Evolutionary conservation across 257 asterid genomes (phyloP).

Genomic region (Fraxinus cuspidata): DNA sequence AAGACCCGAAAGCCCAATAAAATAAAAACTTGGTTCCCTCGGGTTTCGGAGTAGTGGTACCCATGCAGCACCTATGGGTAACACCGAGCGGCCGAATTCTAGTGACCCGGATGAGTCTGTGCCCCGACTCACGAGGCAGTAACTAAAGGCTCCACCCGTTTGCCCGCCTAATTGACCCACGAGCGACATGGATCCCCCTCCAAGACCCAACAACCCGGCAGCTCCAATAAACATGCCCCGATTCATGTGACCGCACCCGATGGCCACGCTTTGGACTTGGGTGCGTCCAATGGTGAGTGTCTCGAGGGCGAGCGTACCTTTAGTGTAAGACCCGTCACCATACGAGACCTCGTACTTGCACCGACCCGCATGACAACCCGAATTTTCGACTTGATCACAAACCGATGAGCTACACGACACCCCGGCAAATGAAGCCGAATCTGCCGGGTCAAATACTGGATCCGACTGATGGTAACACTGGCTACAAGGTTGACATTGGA

Average conservation of each 20-base stretch:
- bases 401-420: slow-evolving; percentile 69
- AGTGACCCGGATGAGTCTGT: slow-evolving; percentile 67
- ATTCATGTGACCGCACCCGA: slow-evolving; percentile 87
- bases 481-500: slow-evolving; percentile 86
- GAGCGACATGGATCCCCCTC: slow-evolving; percentile 85
- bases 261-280: slow-evolving; percentile 62
- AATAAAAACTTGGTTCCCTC: slow-evolving; percentile 71
- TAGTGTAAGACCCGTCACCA: slow-evolving; percentile 88
- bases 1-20: slow-evolving; percentile 65
- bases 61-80: slow-evolving; percentile 93
- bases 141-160: slow-evolving; percentile 82
- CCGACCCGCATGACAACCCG: slow-evolving; percentile 80
- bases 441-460: slow-evolving; percentile 89
- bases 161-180: slow-evolving; percentile 86
- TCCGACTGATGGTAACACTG: slow-evolving; percentile 88
- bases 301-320: slow-evolving; percentile 76
- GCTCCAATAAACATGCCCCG: slow-evolving; percentile 91
- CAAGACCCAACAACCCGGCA: slow-evolving; percentile 81
- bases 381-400: slow-evolving; percentile 67
- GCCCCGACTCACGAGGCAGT: slow-evolving; percentile 82
- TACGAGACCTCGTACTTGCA: slow-evolving; percentile 81
- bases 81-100: slow-evolving; percentile 72
- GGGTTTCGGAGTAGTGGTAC: slow-evolving; percentile 61
- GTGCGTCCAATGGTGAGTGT: slow-evolving; percentile 69
- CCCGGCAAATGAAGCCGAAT: slow-evolving; percentile 72